Evolutionary conservation across 768 basidiomycete species (phyloP).

Genomic region (Gautieria morchelliformis): DNA sequence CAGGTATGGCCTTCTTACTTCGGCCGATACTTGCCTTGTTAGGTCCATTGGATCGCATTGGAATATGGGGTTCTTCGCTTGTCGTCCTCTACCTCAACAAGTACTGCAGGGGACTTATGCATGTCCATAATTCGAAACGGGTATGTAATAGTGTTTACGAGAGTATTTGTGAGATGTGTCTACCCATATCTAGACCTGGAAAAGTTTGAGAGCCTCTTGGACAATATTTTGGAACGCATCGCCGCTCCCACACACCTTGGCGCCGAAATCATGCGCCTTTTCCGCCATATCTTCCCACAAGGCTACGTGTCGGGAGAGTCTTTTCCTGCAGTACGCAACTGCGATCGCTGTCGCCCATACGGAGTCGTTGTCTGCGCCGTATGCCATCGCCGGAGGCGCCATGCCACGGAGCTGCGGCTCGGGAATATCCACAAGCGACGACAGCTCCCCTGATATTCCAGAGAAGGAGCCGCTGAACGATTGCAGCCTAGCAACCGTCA

Average conservation of each 20-base stretch:
- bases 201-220: background rate
- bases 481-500: constrained; percentile 32
- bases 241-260: background rate
- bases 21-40: too few relatives aligned
- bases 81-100: too few relatives aligned
- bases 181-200: background rate
- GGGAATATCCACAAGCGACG: background rate
- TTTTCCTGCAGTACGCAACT: constrained; percentile 34
- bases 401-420: background rate
- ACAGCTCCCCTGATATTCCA: background rate
- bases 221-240: background rate
- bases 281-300: constrained; percentile 31
- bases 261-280: constrained; percentile 32
- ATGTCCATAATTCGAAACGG: too few relatives aligned
- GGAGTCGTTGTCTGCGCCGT: constrained; percentile 23
- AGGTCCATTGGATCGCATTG: too few relatives aligned
- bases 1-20: too few relatives aligned
- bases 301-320: constrained; percentile 28
- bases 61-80: too few relatives aligned
- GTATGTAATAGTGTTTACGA: too few relatives aligned
- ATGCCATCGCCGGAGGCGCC: constrained; percentile 9
- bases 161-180: too few relatives aligned
- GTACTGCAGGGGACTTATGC: too few relatives aligned
- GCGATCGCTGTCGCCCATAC: constrained; percentile 44
- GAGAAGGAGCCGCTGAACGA: constrained; percentile 40